Base-by-base conservation (phyloP, 148 eudicot species). In the Beta vulgaris region DNA sequence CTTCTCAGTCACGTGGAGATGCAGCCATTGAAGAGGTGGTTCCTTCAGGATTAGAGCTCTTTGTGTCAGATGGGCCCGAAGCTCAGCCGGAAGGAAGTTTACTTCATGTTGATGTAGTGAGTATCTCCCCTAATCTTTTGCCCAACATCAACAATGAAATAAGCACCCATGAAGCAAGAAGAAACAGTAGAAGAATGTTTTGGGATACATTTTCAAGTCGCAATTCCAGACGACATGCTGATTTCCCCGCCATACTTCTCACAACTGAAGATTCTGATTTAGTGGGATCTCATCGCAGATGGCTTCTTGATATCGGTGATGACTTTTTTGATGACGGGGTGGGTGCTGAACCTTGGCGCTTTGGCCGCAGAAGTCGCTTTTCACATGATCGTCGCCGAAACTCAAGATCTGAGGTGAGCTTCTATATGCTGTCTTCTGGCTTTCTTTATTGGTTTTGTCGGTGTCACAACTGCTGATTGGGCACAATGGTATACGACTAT, bases 201-300 rank as follows among this genome's bases (percentile, higher is more conserved):
- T 84, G 89, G 94, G 91, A 92, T 88, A 85, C 93, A 46, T 88
- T 92, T 63, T 82, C 95, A 48, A 87, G 88, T 78, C 90, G 86
- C 12, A 81, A 76, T 77, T 85, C 93, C 26, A 86, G 91, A 83
- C 81, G 90, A 67, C 83, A 69, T 62, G 44, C 79, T 66, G 90
- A 90, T 75, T 81, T 83, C 62, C 83, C 87, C 7, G 78, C 84
- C 77, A 76, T 87, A 51, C 77, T 84, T 72, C 80, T 87, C 62
- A 68, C 92, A 63, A 66, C 86, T 16, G 87, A 86, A 69, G 89
- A 85, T 81, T 68, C 81, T 80, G 91, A 86, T 60, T 59, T 51
- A 61, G 42, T 79, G 54, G 90, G 87, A 80, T 83, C 89, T 66
- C 85, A 73, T 78, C 89, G 85, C 65, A 88, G 92, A 81, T 85